Conservation (phyloP, 139 green algal genomes). For the Yamagishiella unicocca region DNA sequence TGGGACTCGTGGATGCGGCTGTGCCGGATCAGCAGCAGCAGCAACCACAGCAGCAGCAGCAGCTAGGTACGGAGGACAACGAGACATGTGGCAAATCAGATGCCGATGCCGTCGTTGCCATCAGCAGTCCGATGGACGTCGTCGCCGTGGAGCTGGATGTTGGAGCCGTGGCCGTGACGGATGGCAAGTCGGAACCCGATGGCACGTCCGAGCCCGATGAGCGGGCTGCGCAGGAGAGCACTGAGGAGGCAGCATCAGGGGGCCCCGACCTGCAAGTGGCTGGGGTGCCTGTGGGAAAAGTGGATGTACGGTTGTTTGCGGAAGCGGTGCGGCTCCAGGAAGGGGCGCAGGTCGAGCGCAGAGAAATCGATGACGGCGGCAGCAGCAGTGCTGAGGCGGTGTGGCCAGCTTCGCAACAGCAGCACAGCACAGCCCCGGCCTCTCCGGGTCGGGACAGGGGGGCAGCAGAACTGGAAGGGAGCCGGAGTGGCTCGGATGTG, state of each 20-base stretch:
- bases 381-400: constrained; percentile 14
- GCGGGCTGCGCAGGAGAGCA: not conserved
- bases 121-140: not conserved
- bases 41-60: too few relatives aligned
- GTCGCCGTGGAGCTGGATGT: not conserved
- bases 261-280: not conserved
- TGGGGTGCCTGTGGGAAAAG: not conserved
- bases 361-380: constrained; percentile 8
- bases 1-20: too few relatives aligned
- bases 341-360: not conserved
- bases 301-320: too few relatives aligned
- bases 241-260: not conserved
- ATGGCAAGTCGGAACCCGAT: constrained; percentile 2
- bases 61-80: too few relatives aligned
- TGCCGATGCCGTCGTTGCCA: not conserved
- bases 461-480: not conserved
- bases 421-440: not conserved
- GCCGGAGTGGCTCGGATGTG: not conserved
- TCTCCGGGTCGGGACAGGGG: not conserved
- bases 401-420: not conserved
- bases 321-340: too few relatives aligned
- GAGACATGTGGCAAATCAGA: too few relatives aligned
- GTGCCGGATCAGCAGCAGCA: too few relatives aligned
- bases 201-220: not conserved
- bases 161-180: not conserved